These are phyloP conservation scores for Xylaria polymorpha DNA, from an alignment of 2,329 filamentous ascomycete genomes.

Conservation along the genomic window DNA sequence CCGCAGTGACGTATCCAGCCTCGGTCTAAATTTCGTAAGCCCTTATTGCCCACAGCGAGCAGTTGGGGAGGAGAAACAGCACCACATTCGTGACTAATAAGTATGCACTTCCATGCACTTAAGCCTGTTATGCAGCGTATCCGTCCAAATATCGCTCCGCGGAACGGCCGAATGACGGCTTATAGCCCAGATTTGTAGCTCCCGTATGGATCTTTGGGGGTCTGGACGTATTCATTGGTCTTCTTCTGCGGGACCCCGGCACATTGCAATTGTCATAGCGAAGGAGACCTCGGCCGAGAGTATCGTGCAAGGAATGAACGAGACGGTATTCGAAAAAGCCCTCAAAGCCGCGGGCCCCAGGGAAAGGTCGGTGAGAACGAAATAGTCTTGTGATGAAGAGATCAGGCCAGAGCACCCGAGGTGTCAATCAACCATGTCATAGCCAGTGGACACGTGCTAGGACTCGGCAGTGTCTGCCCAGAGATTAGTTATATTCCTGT, in stretches of 20 bases:
- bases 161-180: constrained; percentile 21
- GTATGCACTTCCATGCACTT: constrained; percentile 14
- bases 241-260: neutral
- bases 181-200: neutral
- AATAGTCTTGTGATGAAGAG: neutral
- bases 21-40: constrained; percentile 25
- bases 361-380: neutral
- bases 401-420: neutral
- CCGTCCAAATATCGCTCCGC: constrained; percentile 14
- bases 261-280: neutral
- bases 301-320: neutral
- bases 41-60: constrained; percentile 23
- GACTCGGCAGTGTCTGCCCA: neutral
- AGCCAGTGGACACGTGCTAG: neutral
- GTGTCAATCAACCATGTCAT: neutral
- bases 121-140: constrained; percentile 10
- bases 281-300: neutral
- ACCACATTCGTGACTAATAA: constrained; percentile 9
- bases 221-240: neutral
- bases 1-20: constrained; percentile 31
- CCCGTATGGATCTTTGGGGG: neutral
- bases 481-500: neutral
- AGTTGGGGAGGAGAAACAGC: constrained; percentile 11
- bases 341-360: neutral
- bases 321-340: neutral